phyloP scores from a whole-genome alignment of 768 basidiomycete genomes.

The Albatrellus ellisii region DNA sequence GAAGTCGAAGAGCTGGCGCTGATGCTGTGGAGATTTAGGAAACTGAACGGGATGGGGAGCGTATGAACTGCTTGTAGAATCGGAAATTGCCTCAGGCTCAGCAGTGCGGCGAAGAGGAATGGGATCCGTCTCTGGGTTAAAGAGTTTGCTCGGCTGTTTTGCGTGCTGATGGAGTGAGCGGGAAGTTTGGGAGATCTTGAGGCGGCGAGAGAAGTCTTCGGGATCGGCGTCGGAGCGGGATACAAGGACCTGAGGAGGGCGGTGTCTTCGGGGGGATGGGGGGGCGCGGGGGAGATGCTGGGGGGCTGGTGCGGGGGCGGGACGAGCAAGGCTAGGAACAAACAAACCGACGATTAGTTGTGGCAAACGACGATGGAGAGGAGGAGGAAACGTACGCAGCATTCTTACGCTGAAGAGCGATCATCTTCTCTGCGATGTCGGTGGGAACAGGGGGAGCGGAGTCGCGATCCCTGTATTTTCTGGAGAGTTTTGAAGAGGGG shows the following conservation, averaged over 20 bases:
- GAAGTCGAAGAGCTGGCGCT: slow-evolving; percentile 72
- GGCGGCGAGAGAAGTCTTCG: slow-evolving; percentile 59
- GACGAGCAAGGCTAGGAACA: slow-evolving; percentile 18
- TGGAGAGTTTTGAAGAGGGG: slow-evolving; percentile 13
- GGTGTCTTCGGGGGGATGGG: too few relatives aligned
- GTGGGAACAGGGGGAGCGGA: slow-evolving; percentile 23
- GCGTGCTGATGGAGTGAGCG: slow-evolving; percentile 21
- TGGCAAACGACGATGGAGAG: neutral
- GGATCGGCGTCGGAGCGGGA: slow-evolving; percentile 43
- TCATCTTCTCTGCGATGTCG: slow-evolving; percentile 49
- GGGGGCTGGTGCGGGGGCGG: slow-evolving; percentile 16
- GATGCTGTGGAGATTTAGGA: slow-evolving; percentile 16
- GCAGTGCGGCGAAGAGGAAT: slow-evolving; percentile 41
- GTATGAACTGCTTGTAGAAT: slow-evolving; percentile 40
- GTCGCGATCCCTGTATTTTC: slow-evolving; percentile 24
- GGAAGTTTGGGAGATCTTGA: slow-evolving; percentile 47
- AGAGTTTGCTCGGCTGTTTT: slow-evolving; percentile 37
- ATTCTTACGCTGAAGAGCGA: slow-evolving; percentile 52
- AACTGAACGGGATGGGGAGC: slow-evolving; percentile 24
- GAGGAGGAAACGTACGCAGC: slow-evolving; percentile 33
- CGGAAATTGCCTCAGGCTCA: slow-evolving; percentile 58
- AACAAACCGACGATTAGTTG: neutral
- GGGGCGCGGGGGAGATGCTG: slow-evolving; percentile 32
- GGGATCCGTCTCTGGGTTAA: slow-evolving; percentile 60
- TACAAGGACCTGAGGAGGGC: too few relatives aligned